Evolutionary conservation across 2,329 filamentous ascomycete genomes (phyloP).

Genomic region (Pseudomassariella vexata): DNA sequence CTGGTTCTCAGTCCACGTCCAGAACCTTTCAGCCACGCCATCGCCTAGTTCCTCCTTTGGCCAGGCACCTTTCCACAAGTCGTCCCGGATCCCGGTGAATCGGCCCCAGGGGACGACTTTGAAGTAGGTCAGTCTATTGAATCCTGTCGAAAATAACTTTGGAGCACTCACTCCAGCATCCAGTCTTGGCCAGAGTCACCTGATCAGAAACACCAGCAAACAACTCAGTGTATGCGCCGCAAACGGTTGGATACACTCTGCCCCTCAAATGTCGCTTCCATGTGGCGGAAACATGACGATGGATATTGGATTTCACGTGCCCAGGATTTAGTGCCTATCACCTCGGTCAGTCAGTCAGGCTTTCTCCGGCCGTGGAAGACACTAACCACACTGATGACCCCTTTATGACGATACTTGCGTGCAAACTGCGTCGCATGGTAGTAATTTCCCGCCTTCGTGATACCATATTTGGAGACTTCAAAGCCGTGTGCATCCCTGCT

Average conservation of each 20-base stretch:
- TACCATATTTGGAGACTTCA: background rate
- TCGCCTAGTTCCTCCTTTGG: background rate
- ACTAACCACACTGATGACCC: background rate
- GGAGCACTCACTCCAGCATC: slow-evolving; percentile 2
- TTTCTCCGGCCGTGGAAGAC: background rate
- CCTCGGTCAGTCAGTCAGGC: background rate
- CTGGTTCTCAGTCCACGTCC: slow-evolving; percentile 4
- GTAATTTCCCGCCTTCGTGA: background rate
- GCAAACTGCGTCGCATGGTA: background rate
- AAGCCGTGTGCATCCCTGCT: background rate
- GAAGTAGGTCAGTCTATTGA: background rate
- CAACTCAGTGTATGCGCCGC: slow-evolving; percentile 1
- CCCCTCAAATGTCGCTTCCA: no score
- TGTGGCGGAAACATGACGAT: background rate
- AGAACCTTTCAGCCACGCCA: slow-evolving; percentile 1
- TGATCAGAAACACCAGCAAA: background rate
- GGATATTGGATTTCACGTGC: background rate
- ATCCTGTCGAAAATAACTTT: background rate
- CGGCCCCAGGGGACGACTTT: slow-evolving; percentile 8
- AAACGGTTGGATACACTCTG: background rate
- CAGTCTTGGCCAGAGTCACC: background rate
- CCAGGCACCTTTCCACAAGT: background rate
- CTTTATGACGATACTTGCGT: background rate
- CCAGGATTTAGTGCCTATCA: background rate
- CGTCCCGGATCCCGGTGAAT: slow-evolving; percentile 1